Base-by-base conservation (phyloP, 768 basidiomycete genomes). In the Gloeophyllum trabeum region DNA sequence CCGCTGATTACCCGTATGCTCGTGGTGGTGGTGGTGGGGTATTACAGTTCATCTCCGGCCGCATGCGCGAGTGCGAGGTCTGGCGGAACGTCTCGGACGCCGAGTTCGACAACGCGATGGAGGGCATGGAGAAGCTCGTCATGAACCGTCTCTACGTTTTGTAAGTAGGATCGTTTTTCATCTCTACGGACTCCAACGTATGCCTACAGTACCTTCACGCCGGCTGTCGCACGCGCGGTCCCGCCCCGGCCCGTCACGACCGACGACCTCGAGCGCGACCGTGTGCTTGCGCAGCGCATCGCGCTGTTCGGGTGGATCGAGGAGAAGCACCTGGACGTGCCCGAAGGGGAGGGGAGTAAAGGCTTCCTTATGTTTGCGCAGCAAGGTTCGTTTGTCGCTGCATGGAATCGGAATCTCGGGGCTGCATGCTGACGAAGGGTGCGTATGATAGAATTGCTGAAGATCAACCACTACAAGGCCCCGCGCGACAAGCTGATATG, bases 81-180 rank as follows among this genome's bases (percentile, higher is more conserved):
- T 97, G 92, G 93, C 76, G 76, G 54, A 77, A 78, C 45, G 74
- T 74, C 1, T 70, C 79, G 2, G 81, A 89, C 18, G 63, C 66
- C 4, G 92, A 98, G 59, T 97, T 99, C 49, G 96, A 98, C 42
- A 93, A 94, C 52, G 90, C 92, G 0, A 76, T 91, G 68, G 96
- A 99, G 61, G 93, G 92, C 40, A 97, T 98, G 90, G 96, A 99
- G 70, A 99, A 99, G 61, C 74, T 99, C 5, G 96, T 99, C 50
- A 98, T 99, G 96, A 99, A 98, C 53, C 70, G 91, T 40, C 64
- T 98, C 41, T 98, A 96, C 59, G 89, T 92, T 52, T 90, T 87
- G 93, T 97, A 47, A 56, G 85, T 76, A 12, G 18, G 4, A n/a
- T n/a, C n/a, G n/a, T n/a, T n/a, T n/a, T n/a, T n/a, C n/a, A n/a